phyloP scores from a whole-genome alignment of 306 rosid species.

The Fagus sylvatica region DNA sequence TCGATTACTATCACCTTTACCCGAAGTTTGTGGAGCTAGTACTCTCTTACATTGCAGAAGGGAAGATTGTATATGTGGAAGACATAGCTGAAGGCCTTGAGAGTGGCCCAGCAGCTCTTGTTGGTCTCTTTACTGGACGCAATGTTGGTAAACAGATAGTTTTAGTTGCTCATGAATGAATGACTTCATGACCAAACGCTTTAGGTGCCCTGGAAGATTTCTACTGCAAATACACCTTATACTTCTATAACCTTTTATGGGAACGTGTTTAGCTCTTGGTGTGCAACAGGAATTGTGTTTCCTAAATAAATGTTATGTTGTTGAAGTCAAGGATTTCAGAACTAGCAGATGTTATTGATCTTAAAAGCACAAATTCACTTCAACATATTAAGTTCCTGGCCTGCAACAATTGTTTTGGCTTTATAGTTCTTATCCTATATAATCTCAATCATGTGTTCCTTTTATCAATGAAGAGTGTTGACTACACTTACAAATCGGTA shows the following conservation, averaged over 20 bases:
- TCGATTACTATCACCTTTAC: conserved; percentile 20
- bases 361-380: too few species aligned
- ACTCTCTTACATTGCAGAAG: conserved; percentile 26
- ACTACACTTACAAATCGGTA: too few species aligned
- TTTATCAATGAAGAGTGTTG: too few species aligned
- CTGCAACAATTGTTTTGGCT: too few species aligned
- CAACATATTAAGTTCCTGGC: too few species aligned
- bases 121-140: conserved; percentile 37
- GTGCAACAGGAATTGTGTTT: neutral
- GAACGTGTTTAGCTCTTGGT: neutral
- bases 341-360: too few species aligned
- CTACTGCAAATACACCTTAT: neutral
- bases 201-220: neutral
- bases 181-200: neutral
- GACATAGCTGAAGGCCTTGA: conserved; percentile 38
- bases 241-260: neutral
- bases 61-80: conserved; percentile 32
- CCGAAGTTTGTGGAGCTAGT: conserved; percentile 21
- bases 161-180: conserved; percentile 14
- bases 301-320: neutral
- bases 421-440: too few species aligned
- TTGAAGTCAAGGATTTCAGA: too few species aligned
- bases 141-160: conserved; percentile 42
- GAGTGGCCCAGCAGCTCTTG: conserved; percentile 31
- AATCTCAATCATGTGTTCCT: too few species aligned